Conservation (phyloP, 164 flowering plant species). For the Platanus orientalis region DNA sequence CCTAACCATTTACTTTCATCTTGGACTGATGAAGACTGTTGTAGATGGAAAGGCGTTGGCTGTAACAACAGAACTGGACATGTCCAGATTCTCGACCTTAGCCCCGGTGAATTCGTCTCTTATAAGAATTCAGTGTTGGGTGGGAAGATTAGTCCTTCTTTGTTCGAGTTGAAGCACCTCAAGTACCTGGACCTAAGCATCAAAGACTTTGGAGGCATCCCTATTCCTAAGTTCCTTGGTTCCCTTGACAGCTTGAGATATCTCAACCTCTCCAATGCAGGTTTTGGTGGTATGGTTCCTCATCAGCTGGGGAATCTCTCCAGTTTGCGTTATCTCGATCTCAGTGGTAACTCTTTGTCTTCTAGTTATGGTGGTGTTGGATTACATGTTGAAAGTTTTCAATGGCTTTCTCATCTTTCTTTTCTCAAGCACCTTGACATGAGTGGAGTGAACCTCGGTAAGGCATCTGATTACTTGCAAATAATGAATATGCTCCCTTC, state of each 20-base stretch:
- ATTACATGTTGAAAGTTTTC: neutral
- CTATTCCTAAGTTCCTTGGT: constrained; percentile 29
- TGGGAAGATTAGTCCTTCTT: constrained; percentile 10
- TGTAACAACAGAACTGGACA: too few species aligned
- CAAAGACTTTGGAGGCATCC: too few species aligned
- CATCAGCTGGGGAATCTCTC: constrained; percentile 26
- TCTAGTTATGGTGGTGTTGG: accelerated
- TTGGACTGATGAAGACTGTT: too few species aligned
- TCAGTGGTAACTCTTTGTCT: neutral
- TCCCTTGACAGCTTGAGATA: constrained; percentile 11
- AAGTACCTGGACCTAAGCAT: constrained; percentile 19
- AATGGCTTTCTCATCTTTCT: constrained; percentile 15
- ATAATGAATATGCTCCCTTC: too few species aligned
- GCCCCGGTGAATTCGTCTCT: too few species aligned
- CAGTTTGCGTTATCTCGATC: constrained; percentile 22
- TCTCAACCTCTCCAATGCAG: constrained; percentile 9
- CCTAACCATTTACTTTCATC: too few species aligned
- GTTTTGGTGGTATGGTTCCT: constrained; percentile 14
- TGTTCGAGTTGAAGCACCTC: constrained; percentile 20
- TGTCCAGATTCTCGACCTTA: too few species aligned
- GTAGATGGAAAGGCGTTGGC: too few species aligned
- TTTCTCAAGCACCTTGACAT: too few species aligned
- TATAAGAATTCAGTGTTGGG: too few species aligned
- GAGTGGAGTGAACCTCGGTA: too few species aligned
- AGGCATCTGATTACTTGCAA: too few species aligned